These are phyloP conservation scores for Alternaria gansuensis DNA, from an alignment of 2,329 filamentous ascomycete genomes.

Conservation along the genomic window DNA sequence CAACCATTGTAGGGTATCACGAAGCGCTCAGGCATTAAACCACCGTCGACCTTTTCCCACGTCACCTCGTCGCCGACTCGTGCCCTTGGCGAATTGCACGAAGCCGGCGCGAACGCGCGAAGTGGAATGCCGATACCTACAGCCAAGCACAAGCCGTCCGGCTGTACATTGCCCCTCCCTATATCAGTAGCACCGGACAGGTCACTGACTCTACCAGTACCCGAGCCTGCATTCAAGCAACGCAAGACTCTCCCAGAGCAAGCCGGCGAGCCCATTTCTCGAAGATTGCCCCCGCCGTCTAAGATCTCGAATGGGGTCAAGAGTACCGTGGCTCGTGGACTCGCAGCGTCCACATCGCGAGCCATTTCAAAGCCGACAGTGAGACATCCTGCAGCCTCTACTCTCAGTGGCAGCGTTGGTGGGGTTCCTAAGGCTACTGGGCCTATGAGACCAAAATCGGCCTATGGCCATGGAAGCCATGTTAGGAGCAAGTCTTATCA, in stretches of 20 bases:
- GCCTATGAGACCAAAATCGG: conserved; percentile 60
- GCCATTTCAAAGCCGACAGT: conserved; percentile 54
- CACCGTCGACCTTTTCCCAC: conserved; percentile 38
- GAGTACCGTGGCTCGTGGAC: conserved; percentile 56
- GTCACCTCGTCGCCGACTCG: conserved; percentile 37
- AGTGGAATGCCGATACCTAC: conserved; percentile 59
- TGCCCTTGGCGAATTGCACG: conserved; percentile 61
- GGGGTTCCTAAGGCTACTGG: conserved; percentile 59
- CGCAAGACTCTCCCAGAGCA: conserved; percentile 62
- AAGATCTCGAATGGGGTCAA: conserved; percentile 56
- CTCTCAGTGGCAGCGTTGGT: conserved; percentile 65
- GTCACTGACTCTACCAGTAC: conserved; percentile 47
- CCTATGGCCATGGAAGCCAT: conserved; percentile 50
- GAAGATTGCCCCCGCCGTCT: conserved; percentile 54
- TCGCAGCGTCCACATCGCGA: conserved; percentile 53
- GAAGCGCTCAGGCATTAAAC: conserved; percentile 46
- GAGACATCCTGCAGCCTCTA: conserved; percentile 56
- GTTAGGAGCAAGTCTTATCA: conserved; percentile 59
- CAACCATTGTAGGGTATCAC: conserved; percentile 30
- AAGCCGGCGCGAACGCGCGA: conserved; percentile 64
- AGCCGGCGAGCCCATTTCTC: conserved; percentile 58
- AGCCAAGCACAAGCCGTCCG: conserved; percentile 63
- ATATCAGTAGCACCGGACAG: conserved; percentile 19
- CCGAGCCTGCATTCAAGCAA: conserved; percentile 58
- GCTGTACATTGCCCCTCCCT: conserved; percentile 51